These are phyloP conservation scores for Podospora pseudopauciseta DNA, from an alignment of 495 filamentous ascomycete species.

Conservation along the genomic window DNA sequence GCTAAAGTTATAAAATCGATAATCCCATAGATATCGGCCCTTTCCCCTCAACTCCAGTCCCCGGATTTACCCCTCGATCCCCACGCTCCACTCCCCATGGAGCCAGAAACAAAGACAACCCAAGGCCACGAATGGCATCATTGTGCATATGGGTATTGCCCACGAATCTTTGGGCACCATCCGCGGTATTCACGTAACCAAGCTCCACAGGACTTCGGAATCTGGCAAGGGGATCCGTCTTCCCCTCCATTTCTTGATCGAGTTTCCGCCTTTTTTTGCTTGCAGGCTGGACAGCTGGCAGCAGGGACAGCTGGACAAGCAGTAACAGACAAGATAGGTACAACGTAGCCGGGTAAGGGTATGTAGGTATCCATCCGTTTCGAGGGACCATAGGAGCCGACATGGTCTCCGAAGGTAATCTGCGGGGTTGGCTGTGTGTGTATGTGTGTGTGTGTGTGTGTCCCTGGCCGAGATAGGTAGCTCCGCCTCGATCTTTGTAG, in stretches of 20 bases:
- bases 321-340: not conserved
- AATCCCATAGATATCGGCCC: not conserved
- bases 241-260: not conserved
- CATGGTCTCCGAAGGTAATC: not conserved
- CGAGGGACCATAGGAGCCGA: not conserved
- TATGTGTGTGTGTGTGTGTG: not conserved
- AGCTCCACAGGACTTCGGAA: not conserved
- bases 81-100: not conserved
- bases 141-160: not conserved
- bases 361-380: slow-evolving; percentile 1
- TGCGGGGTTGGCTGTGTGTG: not conserved
- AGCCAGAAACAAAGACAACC: not conserved
- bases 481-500: not conserved
- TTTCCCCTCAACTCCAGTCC: not conserved
- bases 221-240: not conserved
- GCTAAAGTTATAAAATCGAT: not conserved
- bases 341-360: not conserved
- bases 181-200: not conserved
- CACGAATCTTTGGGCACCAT: not conserved
- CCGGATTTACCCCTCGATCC: not conserved
- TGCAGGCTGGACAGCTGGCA: not conserved
- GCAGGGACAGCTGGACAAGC: not conserved
- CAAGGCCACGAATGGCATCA: slow-evolving; percentile 2
- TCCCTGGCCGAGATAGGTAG: not conserved
- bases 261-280: not conserved